A percentile compares a stretch with the other conserved stretches of the same genome.
Evolutionary conservation across 2,329 filamentous ascomycete species (phyloP).

Genomic region (Diplodia intermedia): DNA sequence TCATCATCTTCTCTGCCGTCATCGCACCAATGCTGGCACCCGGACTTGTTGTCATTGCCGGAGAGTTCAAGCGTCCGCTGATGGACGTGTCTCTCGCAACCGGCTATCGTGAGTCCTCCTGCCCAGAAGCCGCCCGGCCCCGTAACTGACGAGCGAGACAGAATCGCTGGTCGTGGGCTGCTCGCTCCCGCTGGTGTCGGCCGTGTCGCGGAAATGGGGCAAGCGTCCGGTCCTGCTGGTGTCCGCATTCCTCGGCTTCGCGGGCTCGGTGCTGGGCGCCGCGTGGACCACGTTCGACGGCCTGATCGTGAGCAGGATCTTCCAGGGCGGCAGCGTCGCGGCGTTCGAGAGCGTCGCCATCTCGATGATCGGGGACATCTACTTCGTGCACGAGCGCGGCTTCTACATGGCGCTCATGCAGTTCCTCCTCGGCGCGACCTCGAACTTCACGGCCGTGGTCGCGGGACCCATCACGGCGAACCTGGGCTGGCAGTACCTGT

Average conservation of each 20-base stretch:
- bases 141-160: background rate
- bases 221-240: constrained; percentile 56
- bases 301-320: constrained; percentile 54
- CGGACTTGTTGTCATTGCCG: constrained; percentile 44
- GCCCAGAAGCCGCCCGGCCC: background rate
- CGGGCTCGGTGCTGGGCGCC: constrained; percentile 46
- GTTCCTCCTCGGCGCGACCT: constrained; percentile 41
- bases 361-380: constrained; percentile 56
- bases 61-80: constrained; percentile 41
- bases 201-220: constrained; percentile 56
- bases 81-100: constrained; percentile 47
- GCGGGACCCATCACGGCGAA: constrained; percentile 21
- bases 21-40: constrained; percentile 45
- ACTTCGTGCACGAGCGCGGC: constrained; percentile 58
- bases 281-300: constrained; percentile 57
- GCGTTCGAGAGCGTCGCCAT: constrained; percentile 48
- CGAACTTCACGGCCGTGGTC: constrained; percentile 27
- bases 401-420: constrained; percentile 57
- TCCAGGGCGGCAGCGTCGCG: constrained; percentile 49
- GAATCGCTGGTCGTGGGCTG: constrained; percentile 46
- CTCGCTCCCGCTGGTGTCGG: constrained; percentile 39
- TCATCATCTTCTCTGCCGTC: constrained; percentile 42
- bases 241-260: constrained; percentile 41
- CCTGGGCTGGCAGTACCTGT: constrained; percentile 59
- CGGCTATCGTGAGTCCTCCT: constrained; percentile 39